Percentiles rank a stretch among this genome's conserved stretches.
These are phyloP conservation scores for Hippophae gyantsensis DNA, from an alignment of 306 rosid genomes.

Conservation along the genomic window DNA sequence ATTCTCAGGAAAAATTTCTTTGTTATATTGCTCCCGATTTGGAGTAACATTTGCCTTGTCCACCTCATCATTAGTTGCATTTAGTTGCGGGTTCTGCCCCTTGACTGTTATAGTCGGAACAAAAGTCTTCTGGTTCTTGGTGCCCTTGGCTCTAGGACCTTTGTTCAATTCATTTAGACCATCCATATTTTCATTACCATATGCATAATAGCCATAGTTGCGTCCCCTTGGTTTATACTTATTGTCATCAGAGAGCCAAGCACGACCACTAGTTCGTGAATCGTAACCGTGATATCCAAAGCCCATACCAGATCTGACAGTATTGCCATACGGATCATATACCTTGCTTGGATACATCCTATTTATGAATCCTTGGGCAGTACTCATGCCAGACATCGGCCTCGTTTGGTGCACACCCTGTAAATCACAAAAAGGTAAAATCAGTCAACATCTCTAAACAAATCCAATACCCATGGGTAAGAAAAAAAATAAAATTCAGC, in stretches of 20 bases:
- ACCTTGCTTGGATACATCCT: slow-evolving; percentile 71
- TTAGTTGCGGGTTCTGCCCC: slow-evolving; percentile 52
- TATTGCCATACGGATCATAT: slow-evolving; percentile 64
- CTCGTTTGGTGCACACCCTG: slow-evolving; percentile 91
- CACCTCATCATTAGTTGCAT: slow-evolving; percentile 36
- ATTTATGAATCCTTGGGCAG: slow-evolving; percentile 45
- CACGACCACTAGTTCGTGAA: slow-evolving; percentile 58
- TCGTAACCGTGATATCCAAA: slow-evolving; percentile 80
- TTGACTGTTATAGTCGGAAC: slow-evolving; percentile 46
- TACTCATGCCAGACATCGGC: slow-evolving; percentile 66
- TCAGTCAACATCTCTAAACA: too few species aligned
- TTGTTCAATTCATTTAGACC: slow-evolving; percentile 83
- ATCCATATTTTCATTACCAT: slow-evolving; percentile 79
- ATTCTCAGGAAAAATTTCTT: background rate
- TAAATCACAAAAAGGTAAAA: background rate
- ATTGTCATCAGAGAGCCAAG: slow-evolving; percentile 76
- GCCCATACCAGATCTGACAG: slow-evolving; percentile 73
- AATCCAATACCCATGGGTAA: too few species aligned
- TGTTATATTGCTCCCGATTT: slow-evolving; percentile 41
- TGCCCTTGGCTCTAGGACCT: slow-evolving; percentile 87
- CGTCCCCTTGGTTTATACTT: slow-evolving; percentile 83
- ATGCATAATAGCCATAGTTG: slow-evolving; percentile 55
- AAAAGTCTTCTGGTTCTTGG: slow-evolving; percentile 66
- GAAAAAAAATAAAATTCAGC: too few species aligned
- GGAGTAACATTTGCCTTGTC: slow-evolving; percentile 41